Conservation (phyloP, 495 filamentous ascomycete species). For the Geoglossum glabrum region DNA sequence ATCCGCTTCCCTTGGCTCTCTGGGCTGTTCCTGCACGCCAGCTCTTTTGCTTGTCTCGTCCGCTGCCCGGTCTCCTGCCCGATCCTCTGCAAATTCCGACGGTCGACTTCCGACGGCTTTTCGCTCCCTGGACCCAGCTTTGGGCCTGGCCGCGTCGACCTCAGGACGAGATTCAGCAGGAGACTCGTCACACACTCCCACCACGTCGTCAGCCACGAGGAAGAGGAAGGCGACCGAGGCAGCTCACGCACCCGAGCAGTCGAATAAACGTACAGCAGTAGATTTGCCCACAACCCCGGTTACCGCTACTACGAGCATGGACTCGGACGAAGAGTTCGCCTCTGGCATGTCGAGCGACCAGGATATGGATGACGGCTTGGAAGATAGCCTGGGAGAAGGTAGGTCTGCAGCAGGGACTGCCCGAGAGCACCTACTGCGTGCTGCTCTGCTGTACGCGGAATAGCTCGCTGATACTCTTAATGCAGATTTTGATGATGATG, state of each 20-base stretch:
- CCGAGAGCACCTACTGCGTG: no score
- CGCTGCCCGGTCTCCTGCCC: not conserved
- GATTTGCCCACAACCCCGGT: conserved; percentile 39
- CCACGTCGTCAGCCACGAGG: conserved; percentile 47
- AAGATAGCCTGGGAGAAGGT: conserved; percentile 59
- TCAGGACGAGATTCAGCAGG: conserved; percentile 17
- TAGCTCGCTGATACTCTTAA: conserved; percentile 5
- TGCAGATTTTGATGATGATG: conserved; percentile 39
- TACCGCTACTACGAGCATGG: conserved; percentile 51
- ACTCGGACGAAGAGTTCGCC: conserved; percentile 93
- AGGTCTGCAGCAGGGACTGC: no score
- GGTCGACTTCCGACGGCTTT: not conserved
- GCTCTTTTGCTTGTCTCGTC: no score
- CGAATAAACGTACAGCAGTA: conserved; percentile 24
- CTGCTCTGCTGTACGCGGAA: not conserved
- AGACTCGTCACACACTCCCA: conserved; percentile 23
- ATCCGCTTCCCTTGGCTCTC: not conserved
- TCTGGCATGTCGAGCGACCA: conserved; percentile 62
- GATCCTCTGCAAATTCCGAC: not conserved
- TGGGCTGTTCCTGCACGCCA: not conserved
- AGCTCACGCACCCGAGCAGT: conserved; percentile 27
- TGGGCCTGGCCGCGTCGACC: not conserved
- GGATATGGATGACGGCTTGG: conserved; percentile 53
- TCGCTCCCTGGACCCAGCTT: not conserved
- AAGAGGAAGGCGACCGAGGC: conserved; percentile 82